Evolutionary conservation across 2,329 filamentous ascomycete genomes (phyloP).

Genomic region (Myriosclerotinia scirpicola): DNA sequence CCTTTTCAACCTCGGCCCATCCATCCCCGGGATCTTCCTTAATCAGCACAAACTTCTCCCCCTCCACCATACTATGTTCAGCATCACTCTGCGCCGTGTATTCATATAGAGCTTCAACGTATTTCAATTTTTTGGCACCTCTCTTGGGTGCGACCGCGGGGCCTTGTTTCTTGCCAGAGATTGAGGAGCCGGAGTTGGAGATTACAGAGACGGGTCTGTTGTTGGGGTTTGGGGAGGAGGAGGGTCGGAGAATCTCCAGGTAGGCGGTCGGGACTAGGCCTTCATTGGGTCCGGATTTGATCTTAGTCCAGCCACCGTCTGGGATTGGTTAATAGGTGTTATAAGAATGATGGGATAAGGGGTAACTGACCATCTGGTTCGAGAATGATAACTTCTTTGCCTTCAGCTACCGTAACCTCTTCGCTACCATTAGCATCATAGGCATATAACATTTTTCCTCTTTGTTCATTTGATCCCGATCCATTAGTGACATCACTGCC

Average conservation of each 20-base stretch:
- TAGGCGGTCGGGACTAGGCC: constrained; percentile 88
- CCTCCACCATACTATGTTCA: constrained; percentile 88
- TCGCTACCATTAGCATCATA: constrained; percentile 81
- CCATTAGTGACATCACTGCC: constrained; percentile 50
- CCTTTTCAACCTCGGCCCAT: constrained; percentile 95
- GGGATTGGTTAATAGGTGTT: constrained; percentile 38
- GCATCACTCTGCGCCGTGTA: constrained; percentile 82
- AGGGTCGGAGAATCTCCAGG: constrained; percentile 62
- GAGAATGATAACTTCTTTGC: constrained; percentile 72
- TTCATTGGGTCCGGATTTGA: constrained; percentile 71
- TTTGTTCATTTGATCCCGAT: constrained; percentile 53
- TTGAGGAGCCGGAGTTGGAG: constrained; percentile 73
- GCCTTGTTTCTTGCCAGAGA: constrained; percentile 47
- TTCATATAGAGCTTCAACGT: constrained; percentile 90
- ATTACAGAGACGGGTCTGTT: constrained; percentile 69
- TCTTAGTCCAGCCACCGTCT: constrained; percentile 94
- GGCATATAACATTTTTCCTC: constrained; percentile 84
- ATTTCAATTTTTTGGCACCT: constrained; percentile 89
- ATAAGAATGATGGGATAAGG: constrained; percentile 23
- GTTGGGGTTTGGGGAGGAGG: constrained; percentile 42
- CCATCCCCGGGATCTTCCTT: constrained; percentile 88
- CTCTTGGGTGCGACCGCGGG: constrained; percentile 80
- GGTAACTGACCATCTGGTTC: constrained; percentile 78
- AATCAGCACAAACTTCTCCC: constrained; percentile 87
- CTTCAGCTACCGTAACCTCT: constrained; percentile 78